Conservation (phyloP, 2,329 filamentous ascomycete genomes). For the Sporothrix brunneoviolacea region DNA sequence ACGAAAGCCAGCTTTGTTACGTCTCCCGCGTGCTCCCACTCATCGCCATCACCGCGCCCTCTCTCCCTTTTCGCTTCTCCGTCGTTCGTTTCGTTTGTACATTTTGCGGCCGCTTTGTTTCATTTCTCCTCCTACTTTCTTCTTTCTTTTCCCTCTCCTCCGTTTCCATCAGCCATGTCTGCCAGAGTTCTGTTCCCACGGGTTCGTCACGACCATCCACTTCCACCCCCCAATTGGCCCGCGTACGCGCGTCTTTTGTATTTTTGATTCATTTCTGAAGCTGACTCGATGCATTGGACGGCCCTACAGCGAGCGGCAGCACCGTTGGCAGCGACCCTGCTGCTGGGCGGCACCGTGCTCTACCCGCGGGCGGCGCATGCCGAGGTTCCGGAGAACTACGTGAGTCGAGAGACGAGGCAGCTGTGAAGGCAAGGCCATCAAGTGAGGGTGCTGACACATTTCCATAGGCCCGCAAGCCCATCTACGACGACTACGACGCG, state of each 20-base stretch:
- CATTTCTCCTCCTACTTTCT: neutral
- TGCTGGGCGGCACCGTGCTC: constrained; percentile 42
- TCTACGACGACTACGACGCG: constrained; percentile 66
- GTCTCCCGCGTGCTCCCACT: neutral
- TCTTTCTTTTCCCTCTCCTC: neutral
- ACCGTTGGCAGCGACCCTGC: constrained; percentile 47
- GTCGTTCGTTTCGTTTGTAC: neutral
- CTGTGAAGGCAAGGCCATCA: neutral
- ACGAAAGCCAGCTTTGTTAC: neutral
- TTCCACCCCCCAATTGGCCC: neutral
- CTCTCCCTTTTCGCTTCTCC: neutral
- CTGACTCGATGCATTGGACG: neutral
- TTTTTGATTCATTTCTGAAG: neutral
- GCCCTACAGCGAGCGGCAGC: constrained; percentile 41
- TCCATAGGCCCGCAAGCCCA: constrained; percentile 55
- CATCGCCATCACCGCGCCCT: neutral
- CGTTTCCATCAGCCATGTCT: constrained; percentile 37
- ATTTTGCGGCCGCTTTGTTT: neutral
- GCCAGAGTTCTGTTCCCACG: constrained; percentile 52
- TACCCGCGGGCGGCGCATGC: constrained; percentile 43
- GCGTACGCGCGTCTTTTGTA: neutral
- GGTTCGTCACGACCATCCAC: constrained; percentile 32
- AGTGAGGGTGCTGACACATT: neutral
- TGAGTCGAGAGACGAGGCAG: neutral
- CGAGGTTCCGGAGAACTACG: constrained; percentile 37